Evolutionary conservation across 352 stramenopile genomes (phyloP).

Genomic region (Blastocystis sp.): DNA sequence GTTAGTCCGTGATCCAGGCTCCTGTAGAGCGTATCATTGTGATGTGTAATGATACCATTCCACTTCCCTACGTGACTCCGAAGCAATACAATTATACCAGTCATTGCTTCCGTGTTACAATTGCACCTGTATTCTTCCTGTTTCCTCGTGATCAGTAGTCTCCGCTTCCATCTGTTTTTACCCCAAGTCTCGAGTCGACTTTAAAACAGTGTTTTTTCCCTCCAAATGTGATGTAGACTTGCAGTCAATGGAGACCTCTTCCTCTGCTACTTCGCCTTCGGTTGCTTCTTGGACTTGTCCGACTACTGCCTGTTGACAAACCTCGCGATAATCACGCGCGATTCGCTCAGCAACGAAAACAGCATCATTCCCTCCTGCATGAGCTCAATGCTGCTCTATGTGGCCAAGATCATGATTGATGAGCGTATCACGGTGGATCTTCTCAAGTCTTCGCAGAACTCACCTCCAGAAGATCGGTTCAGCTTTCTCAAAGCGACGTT

Average conservation of each 20-base stretch:
- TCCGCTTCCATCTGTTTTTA: background rate
- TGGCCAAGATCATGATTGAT: background rate
- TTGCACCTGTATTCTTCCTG: background rate
- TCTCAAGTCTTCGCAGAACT: background rate
- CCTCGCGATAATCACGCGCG: background rate
- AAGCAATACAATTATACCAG: background rate
- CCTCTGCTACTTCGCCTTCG: background rate
- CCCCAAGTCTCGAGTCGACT: background rate
- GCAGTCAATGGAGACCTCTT: background rate
- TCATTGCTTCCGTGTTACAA: background rate
- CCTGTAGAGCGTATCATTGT: background rate
- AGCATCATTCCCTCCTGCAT: background rate
- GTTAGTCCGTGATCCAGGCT: background rate
- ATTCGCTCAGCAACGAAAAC: background rate
- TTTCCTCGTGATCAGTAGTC: background rate
- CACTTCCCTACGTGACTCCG: background rate
- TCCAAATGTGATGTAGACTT: background rate
- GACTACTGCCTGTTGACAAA: slow-evolving; percentile 22
- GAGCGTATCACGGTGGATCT: background rate
- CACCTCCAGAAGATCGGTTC: background rate
- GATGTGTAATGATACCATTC: slow-evolving; percentile 11
- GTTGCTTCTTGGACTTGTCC: background rate
- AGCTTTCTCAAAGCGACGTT: slow-evolving; percentile 11
- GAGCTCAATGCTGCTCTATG: background rate
- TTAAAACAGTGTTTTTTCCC: background rate